These are phyloP conservation scores for Cicer arietinum DNA, from an alignment of 306 rosid genomes.

Conservation along the genomic window DNA sequence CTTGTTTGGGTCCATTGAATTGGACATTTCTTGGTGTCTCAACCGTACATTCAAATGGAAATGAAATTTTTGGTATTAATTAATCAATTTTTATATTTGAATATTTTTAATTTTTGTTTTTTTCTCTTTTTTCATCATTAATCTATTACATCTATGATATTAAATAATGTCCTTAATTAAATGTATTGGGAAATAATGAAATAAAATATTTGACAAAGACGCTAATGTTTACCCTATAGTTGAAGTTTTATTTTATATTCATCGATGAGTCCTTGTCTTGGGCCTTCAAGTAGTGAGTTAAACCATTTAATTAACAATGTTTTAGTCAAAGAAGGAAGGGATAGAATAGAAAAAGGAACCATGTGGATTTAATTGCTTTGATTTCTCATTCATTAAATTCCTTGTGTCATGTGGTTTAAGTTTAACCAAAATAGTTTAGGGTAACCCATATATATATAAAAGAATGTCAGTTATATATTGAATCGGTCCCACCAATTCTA, in stretches of 20 bases:
- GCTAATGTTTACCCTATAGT: neutral
- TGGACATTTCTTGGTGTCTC: neutral
- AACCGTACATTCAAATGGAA: neutral
- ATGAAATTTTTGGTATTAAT: neutral
- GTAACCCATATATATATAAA: no score
- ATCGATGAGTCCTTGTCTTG: neutral
- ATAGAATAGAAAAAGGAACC: neutral
- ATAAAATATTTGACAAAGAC: neutral
- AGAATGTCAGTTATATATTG: no score
- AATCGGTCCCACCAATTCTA: no score
- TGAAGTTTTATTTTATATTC: constrained; percentile 1
- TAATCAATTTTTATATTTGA: neutral
- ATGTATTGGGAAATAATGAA: neutral
- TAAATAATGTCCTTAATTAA: no score
- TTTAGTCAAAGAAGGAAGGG: constrained; percentile 3
- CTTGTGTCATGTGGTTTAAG: neutral
- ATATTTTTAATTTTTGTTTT: no score
- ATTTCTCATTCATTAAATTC: neutral
- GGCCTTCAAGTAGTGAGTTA: neutral
- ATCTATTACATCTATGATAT: no score
- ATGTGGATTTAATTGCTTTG: neutral
- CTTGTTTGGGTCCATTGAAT: neutral
- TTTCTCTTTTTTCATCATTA: no score
- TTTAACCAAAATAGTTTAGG: neutral
- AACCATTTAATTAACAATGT: constrained; percentile 12